These are phyloP conservation scores for Phytophthora parvispora DNA, from an alignment of 352 stramenopile species.

Conservation along the genomic window DNA sequence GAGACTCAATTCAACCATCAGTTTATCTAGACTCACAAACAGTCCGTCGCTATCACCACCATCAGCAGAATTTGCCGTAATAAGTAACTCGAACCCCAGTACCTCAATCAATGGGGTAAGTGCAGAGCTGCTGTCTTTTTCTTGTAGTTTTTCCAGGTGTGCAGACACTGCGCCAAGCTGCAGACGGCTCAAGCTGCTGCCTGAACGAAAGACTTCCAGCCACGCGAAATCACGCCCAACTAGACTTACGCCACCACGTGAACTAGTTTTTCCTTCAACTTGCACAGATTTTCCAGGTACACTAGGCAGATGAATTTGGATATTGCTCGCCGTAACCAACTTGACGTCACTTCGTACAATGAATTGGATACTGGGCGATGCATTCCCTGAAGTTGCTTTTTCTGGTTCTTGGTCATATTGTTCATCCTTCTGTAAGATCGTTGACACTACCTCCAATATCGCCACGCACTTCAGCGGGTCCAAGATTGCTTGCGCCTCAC, in stretches of 20 bases:
- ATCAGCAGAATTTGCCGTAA: slow-evolving; percentile 28
- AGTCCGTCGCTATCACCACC: slow-evolving; percentile 22
- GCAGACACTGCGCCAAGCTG: slow-evolving; percentile 26
- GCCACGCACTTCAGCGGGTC: slow-evolving; percentile 36
- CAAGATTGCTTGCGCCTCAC: slow-evolving; percentile 30
- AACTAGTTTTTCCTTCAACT: not conserved
- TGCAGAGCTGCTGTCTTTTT: not conserved
- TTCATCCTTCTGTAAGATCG: slow-evolving; percentile 18
- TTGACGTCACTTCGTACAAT: slow-evolving; percentile 31
- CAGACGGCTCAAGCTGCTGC: slow-evolving; percentile 10
- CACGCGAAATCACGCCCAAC: slow-evolving; percentile 35
- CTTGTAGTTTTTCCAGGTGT: slow-evolving; percentile 8
- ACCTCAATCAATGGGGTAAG: slow-evolving; percentile 19
- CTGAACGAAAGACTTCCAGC: slow-evolving; percentile 15
- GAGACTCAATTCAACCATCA: slow-evolving; percentile 22
- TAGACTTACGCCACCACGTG: slow-evolving; percentile 19
- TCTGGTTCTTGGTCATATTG: not conserved
- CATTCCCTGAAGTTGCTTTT: not conserved
- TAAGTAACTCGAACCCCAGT: slow-evolving; percentile 33
- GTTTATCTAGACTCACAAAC: slow-evolving; percentile 30
- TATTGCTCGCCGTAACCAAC: slow-evolving; percentile 46
- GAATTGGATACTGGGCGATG: not conserved
- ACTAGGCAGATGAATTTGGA: slow-evolving; percentile 29
- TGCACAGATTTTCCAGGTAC: not conserved
- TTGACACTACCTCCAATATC: slow-evolving; percentile 32